These are phyloP conservation scores for Aphelidium insulamus DNA, from an alignment of 371 early-diverging fungal genomes.

Conservation along the genomic window DNA sequence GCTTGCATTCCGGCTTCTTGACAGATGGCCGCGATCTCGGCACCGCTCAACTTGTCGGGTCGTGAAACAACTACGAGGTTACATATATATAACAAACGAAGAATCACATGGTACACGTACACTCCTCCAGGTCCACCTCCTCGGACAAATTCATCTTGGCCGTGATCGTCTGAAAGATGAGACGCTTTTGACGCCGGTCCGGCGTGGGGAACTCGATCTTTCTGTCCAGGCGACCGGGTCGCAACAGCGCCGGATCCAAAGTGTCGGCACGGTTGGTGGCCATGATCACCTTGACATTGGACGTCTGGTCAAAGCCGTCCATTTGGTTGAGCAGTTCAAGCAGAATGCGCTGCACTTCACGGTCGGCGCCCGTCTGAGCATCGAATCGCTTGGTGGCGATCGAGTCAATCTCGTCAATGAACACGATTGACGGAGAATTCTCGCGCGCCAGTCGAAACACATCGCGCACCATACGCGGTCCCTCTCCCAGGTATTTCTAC, in stretches of 20 bases:
- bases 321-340: conserved; percentile 98
- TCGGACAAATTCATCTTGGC: conserved; percentile 95
- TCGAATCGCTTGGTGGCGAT: conserved; percentile 99
- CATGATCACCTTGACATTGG: conserved; percentile 99
- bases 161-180: conserved; percentile 94
- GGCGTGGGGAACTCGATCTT: conserved; percentile 99
- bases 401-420: conserved; percentile 99
- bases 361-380: conserved; percentile 98
- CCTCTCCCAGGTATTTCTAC: conserved; percentile 99
- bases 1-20: conserved; percentile 99
- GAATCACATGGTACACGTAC: conserved; percentile 33
- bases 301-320: conserved; percentile 99
- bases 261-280: conserved; percentile 99
- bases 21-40: conserved; percentile 98
- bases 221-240: conserved; percentile 97
- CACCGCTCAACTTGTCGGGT: conserved; percentile 95
- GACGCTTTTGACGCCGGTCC: conserved; percentile 96
- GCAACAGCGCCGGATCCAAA: conserved; percentile 94
- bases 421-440: conserved; percentile 98
- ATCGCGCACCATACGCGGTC: conserved; percentile 99
- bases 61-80: conserved; percentile 68
- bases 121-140: conserved; percentile 97
- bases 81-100: background rate
- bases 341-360: conserved; percentile 98
- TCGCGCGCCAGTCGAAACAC: conserved; percentile 96